A percentile compares a stretch with the other conserved stretches of the same genome.
Evolutionary conservation across 23 red algal genomes (phyloP).

Genomic region (Gracilariopsis chorda): DNA sequence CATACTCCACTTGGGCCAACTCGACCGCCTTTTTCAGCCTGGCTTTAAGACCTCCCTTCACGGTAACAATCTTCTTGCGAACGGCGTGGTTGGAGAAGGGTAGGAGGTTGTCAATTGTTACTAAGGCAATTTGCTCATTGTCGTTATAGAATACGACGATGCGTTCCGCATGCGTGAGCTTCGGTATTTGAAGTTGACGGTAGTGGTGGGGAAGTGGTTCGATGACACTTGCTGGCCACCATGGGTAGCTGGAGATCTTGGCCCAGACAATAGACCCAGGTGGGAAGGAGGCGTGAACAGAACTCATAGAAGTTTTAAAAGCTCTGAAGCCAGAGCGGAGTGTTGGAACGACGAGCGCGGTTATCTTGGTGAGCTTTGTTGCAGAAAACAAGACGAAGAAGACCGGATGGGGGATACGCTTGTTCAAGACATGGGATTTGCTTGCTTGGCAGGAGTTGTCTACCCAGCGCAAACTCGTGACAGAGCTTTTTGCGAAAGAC

Average conservation of each 20-base stretch:
- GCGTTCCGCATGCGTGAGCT: neutral
- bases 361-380: too few relatives aligned
- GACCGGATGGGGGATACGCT: too few relatives aligned
- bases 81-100: neutral
- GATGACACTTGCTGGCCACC: conserved; percentile 17
- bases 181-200: neutral
- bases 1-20: neutral
- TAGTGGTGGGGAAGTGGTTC: neutral
- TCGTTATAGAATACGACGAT: conserved; percentile 2
- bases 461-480: too few relatives aligned
- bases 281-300: too few relatives aligned
- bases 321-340: too few relatives aligned
- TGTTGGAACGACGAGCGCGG: too few relatives aligned
- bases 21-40: neutral
- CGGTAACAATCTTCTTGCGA: neutral
- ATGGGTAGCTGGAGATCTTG: conserved; percentile 13
- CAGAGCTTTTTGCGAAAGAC: too few relatives aligned
- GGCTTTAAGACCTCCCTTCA: neutral
- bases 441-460: too few relatives aligned
- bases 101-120: neutral
- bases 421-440: too few relatives aligned
- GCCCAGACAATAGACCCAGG: neutral
- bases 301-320: too few relatives aligned
- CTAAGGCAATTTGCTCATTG: conserved; percentile 6
- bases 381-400: too few relatives aligned